Conservation (phyloP, 1,284 basidiomycete genomes). For the Tylopilus orsonianus region DNA sequence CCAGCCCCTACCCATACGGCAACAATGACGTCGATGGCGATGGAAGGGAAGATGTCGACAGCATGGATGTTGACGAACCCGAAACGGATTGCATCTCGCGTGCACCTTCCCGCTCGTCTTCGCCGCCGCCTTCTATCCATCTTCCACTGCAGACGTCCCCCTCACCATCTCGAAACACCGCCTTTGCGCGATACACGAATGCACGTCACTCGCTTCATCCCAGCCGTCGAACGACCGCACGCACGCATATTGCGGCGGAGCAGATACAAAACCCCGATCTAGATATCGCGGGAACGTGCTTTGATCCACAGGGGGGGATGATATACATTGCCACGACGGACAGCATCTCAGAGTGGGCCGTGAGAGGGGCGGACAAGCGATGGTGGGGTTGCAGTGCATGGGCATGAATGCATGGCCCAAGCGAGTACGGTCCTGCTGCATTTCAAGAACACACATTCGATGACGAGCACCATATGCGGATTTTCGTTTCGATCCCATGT, state of each 20-base stretch:
- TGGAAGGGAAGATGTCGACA: slow-evolving; percentile 21
- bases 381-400: slow-evolving; percentile 52
- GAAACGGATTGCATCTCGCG: slow-evolving; percentile 47
- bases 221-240: slow-evolving; percentile 20
- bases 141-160: slow-evolving; percentile 26
- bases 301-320: slow-evolving; percentile 65
- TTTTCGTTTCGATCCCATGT: slow-evolving; percentile 13
- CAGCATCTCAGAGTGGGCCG: slow-evolving; percentile 65
- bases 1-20: slow-evolving; percentile 11
- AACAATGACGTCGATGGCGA: slow-evolving; percentile 28
- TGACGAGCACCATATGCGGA: slow-evolving; percentile 2
- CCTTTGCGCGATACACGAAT: slow-evolving; percentile 21
- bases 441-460: not conserved
- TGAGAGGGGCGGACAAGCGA: slow-evolving; percentile 58
- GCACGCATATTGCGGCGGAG: slow-evolving; percentile 15
- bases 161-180: slow-evolving; percentile 21
- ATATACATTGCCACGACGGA: slow-evolving; percentile 67
- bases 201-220: slow-evolving; percentile 18
- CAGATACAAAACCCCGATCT: slow-evolving; percentile 40
- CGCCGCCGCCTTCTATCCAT: slow-evolving; percentile 39
- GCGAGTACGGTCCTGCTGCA: not conserved
- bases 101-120: slow-evolving; percentile 45
- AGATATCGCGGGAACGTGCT: slow-evolving; percentile 72
- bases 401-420: slow-evolving; percentile 22
- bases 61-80: slow-evolving; percentile 44